Percentiles rank a stretch among this genome's conserved stretches.
Conservation (phyloP, 1,139 yeast genomes). For the Saccharomyces hybrid region DNA sequence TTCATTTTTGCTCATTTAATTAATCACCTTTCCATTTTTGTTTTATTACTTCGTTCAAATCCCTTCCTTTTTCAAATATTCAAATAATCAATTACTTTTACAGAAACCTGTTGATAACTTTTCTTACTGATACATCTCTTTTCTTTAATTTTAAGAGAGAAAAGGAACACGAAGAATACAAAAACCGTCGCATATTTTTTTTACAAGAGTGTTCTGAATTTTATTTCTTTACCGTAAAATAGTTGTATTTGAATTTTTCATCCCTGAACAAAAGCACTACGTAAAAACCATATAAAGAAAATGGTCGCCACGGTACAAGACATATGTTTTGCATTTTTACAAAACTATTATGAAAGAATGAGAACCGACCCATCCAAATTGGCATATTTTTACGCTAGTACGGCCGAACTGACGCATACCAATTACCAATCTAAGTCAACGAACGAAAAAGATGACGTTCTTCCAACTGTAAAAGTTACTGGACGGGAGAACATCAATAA, state of each 20-base stretch:
- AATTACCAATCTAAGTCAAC: slow-evolving; percentile 26
- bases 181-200: background rate
- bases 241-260: background rate
- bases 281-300: background rate
- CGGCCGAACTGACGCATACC: slow-evolving; percentile 42
- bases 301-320: slow-evolving; percentile 33
- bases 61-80: background rate
- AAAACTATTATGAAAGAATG: slow-evolving; percentile 40
- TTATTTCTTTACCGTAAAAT: background rate
- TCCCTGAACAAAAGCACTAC: slow-evolving; percentile 3
- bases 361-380: slow-evolving; percentile 38
- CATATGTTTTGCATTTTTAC: slow-evolving; percentile 41
- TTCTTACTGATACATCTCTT: background rate
- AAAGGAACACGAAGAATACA: background rate
- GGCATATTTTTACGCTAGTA: slow-evolving; percentile 37
- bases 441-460: slow-evolving; percentile 24
- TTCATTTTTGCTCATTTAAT: background rate
- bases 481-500: slow-evolving; percentile 35
- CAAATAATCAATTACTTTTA: background rate
- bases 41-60: background rate
- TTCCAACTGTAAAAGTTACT: slow-evolving; percentile 29
- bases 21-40: background rate
- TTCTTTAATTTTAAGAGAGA: background rate
- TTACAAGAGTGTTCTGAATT: background rate
- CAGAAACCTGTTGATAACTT: background rate